Percentiles rank a stretch among this genome's conserved stretches.
phyloP scores from a whole-genome alignment of 148 eudicot species.

The Selenicereus undatus region DNA sequence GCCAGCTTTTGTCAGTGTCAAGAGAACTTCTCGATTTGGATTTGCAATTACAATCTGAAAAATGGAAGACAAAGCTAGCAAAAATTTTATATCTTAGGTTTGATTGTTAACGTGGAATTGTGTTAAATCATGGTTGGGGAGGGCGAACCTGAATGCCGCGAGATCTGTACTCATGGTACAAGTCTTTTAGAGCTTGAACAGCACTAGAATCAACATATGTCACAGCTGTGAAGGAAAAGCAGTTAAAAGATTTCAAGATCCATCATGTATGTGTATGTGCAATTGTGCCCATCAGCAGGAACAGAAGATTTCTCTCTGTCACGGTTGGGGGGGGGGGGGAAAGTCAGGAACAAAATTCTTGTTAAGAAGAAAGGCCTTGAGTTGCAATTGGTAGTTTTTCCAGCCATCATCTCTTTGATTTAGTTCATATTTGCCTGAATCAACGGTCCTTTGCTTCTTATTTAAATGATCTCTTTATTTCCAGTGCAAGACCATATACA shows the following conservation, averaged over 20 bases:
- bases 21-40: conserved; percentile 80
- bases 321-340: no score
- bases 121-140: not conserved
- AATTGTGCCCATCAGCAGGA: no score
- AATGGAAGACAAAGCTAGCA: not conserved
- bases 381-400: no score
- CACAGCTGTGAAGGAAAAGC: conserved; percentile 44
- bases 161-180: conserved; percentile 81
- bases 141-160: conserved; percentile 77
- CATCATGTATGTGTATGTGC: no score
- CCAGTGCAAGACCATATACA: no score
- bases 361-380: no score
- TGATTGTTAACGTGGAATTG: not conserved
- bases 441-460: no score
- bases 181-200: conserved; percentile 74
- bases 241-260: not conserved
- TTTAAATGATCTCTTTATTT: no score
- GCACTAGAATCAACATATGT: conserved; percentile 92
- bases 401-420: no score
- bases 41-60: conserved; percentile 78
- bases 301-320: no score
- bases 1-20: conserved; percentile 72
- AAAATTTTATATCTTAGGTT: not conserved
- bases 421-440: no score
- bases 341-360: no score